Conservation (phyloP, 2,329 filamentous ascomycete genomes). For the Talaromyces verruculosus region DNA sequence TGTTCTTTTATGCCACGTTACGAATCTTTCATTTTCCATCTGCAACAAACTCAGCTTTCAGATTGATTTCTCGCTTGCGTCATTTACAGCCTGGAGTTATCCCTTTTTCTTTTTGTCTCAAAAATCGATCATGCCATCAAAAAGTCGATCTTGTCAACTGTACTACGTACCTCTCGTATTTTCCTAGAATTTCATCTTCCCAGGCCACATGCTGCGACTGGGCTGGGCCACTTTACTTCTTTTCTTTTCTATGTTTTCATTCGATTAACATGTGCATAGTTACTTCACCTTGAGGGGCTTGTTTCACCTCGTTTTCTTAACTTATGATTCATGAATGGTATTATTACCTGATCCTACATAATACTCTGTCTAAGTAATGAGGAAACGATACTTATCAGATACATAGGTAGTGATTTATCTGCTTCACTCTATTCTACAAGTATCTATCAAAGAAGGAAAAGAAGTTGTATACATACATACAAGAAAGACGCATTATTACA, state of each 20-base stretch:
- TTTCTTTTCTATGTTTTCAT: background rate
- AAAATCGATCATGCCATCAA: constrained; percentile 5
- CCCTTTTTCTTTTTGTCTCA: background rate
- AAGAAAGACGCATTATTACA: background rate
- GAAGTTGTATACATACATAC: background rate
- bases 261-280: constrained; percentile 18
- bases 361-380: no score
- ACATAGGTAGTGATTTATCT: background rate
- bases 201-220: background rate
- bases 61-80: constrained; percentile 7
- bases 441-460: background rate
- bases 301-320: background rate
- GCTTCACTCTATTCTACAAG: background rate
- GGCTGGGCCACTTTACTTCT: background rate
- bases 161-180: constrained; percentile 1
- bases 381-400: background rate
- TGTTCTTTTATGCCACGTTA: constrained; percentile 11
- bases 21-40: background rate
- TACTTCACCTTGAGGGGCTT: background rate
- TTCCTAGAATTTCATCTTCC: background rate
- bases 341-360: background rate
- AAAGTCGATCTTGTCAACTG: constrained; percentile 1
- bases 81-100: constrained; percentile 13
- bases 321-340: constrained; percentile 11
- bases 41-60: constrained; percentile 5